A percentile compares a stretch with the other conserved stretches of the same genome.
Conservation (phyloP, 345 rosid species). For the Brassica napus region Da-Ae NC_063446.1:10728001-10728500, state of each 20-base stretch:
- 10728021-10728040: background rate
- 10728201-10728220: background rate
- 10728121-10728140: background rate
- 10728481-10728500: slow-evolving; percentile 28
- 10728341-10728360: background rate
- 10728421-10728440: background rate
- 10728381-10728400: background rate
- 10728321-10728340: background rate
- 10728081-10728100: slow-evolving; percentile 31
- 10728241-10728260: background rate
- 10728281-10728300: background rate
- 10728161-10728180: slow-evolving; percentile 6
- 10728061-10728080: slow-evolving; percentile 15
- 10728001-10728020: slow-evolving; percentile 8
- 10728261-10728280: slow-evolving; percentile 7
- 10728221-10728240: background rate
- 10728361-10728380: background rate
- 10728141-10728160: slow-evolving; percentile 5
- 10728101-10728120: slow-evolving; percentile 4
- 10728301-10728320: background rate
- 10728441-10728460: background rate
- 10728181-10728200: background rate
- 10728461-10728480: slow-evolving; percentile 25
- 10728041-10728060: background rate
- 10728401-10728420: slow-evolving; percentile 3